Base-by-base conservation (phyloP, 768 basidiomycete genomes). In the Leccinum incarnatum region DNA sequence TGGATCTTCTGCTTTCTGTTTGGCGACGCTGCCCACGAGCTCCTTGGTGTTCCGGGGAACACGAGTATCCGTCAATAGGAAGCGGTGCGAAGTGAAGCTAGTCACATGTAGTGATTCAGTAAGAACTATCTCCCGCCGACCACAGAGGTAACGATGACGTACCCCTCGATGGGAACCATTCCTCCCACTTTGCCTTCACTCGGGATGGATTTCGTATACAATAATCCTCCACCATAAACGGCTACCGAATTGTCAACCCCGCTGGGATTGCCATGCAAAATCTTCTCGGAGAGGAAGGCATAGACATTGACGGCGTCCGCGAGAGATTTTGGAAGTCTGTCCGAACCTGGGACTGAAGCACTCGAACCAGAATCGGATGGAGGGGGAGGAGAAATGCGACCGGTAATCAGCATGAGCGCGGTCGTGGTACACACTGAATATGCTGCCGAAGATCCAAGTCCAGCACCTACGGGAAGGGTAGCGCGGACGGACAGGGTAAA, bases 221-320 rank as follows among this genome's bases (percentile, higher is more conserved):
- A 85, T 63, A 98, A 78, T 27, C 94, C 97, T 51, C 96, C 96
- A 19, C 97, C 97, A 68, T 88, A 91, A 1, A 94, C 90, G 15
- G 91, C 83, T 36, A 98, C 93, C 19, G 95, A 91, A 72, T 99
- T 98, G 72, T 99, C 97, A 23, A 99, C 91, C 9, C 97, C 97
- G 66, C 93, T 96, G 3, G 97, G 97, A 67, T 91, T 98, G 1
- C 97, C 97, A 71, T 99, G 97, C 53, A 98, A 76, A 45, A 99
- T 89, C 74, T 98, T 98, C 77, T 99, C 97, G 11, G 89, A 83
- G 53, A 98, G 78, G 75, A 97, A 98, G 19, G 97, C 94, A 87
- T 94, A 98, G 50, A 81, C 79, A 73, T 99, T 98, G 64, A 95
- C 87, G 62, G 87, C 79, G 62, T 95, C 88, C 5, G 93, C 91